A percentile compares a stretch with the other conserved stretches of the same genome.
Conservation (phyloP, 1,284 basidiomycete genomes). For the Dichomitus squalens region DNA sequence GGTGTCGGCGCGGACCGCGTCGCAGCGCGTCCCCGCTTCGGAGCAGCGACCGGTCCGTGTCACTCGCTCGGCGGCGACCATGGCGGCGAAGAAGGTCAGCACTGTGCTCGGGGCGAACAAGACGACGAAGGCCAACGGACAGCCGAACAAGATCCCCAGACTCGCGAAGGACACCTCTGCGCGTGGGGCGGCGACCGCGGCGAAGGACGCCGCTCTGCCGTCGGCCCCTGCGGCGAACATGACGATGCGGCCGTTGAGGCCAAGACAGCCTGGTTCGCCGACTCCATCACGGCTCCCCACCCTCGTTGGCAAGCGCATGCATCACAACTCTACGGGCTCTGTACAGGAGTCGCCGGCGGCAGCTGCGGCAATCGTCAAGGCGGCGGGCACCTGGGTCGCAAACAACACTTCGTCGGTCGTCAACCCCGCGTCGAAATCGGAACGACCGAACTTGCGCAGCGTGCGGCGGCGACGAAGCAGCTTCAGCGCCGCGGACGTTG, state of each 20-base stretch:
- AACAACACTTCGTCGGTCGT: slow-evolving; percentile 69
- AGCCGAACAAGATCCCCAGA: slow-evolving; percentile 78
- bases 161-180: slow-evolving; percentile 57
- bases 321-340: slow-evolving; percentile 50
- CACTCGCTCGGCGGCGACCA: slow-evolving; percentile 67
- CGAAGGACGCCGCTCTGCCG: slow-evolving; percentile 36
- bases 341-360: slow-evolving; percentile 52
- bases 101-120: slow-evolving; percentile 33
- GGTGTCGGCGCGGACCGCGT: slow-evolving; percentile 39
- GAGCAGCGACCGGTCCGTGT: slow-evolving; percentile 73
- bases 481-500: slow-evolving; percentile 80
- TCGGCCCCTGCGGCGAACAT: slow-evolving; percentile 35
- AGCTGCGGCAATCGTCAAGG: slow-evolving; percentile 30
- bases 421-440: slow-evolving; percentile 65
- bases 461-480: slow-evolving; percentile 77
- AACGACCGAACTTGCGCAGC: slow-evolving; percentile 68
- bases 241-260: slow-evolving; percentile 30
- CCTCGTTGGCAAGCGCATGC: slow-evolving; percentile 54
- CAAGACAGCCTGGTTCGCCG: slow-evolving; percentile 50
- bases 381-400: slow-evolving; percentile 70
- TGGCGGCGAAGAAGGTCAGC: slow-evolving; percentile 49
- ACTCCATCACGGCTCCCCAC: slow-evolving; percentile 77
- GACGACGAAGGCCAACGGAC: slow-evolving; percentile 36
- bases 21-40: slow-evolving; percentile 54
- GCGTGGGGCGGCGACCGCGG: slow-evolving; percentile 35